Conservation (phyloP, 345 rosid genomes). For the Lenwebbia sp. region DNA sequence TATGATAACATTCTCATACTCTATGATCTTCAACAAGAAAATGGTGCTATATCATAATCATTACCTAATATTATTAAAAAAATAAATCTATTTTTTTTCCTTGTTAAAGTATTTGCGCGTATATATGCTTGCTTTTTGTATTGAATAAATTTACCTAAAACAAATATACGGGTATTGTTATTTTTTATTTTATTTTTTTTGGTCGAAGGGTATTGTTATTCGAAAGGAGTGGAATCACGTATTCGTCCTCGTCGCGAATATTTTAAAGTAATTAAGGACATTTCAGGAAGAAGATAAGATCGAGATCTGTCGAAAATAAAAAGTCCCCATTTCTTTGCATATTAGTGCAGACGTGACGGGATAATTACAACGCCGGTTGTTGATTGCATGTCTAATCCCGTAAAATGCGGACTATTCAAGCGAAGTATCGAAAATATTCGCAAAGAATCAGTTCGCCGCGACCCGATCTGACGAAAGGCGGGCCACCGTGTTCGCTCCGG, state of each 20-base stretch:
- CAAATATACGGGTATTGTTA: too few species aligned
- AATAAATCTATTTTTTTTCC: not conserved
- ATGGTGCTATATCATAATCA: not conserved
- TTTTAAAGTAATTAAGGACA: not conserved
- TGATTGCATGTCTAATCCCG: too few species aligned
- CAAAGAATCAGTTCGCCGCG: not conserved
- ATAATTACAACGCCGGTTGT: too few species aligned
- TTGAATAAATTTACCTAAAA: not conserved
- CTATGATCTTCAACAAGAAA: not conserved
- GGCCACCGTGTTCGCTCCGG: not conserved
- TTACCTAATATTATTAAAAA: not conserved
- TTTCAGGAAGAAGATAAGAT: not conserved
- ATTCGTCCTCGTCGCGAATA: too few species aligned
- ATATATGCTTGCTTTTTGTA: not conserved
- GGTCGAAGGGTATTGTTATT: too few species aligned
- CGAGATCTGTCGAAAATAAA: not conserved
- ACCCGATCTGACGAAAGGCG: not conserved
- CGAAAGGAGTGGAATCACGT: too few species aligned
- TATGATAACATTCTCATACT: too few species aligned
- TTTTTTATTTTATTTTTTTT: too few species aligned
- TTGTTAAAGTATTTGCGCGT: not conserved
- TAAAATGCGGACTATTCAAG: too few species aligned
- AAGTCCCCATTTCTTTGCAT: not conserved
- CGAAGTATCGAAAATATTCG: not conserved
- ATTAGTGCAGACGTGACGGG: fast-evolving